A percentile compares a stretch with the other conserved stretches of the same genome.
Evolutionary conservation across 2,329 filamentous ascomycete species (phyloP).

Genomic region (Endothia cerciana): DNA sequence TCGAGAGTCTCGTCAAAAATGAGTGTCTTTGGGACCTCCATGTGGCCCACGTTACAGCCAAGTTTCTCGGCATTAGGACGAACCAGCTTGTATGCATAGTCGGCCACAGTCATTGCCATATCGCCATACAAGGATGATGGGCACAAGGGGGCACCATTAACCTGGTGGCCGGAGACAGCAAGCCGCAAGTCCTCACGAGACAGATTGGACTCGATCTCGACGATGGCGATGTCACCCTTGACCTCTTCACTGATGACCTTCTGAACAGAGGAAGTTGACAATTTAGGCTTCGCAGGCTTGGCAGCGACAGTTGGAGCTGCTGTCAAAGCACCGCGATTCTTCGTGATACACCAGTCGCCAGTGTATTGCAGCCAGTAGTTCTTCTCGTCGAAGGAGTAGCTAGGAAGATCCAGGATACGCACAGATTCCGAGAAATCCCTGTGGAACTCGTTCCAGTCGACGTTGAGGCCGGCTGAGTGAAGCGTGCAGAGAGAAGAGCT

Average conservation of each 20-base stretch:
- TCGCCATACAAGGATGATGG: conserved; percentile 60
- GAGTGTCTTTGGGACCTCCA: conserved; percentile 73
- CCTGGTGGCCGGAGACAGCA: conserved; percentile 66
- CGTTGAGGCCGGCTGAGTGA: conserved; percentile 62
- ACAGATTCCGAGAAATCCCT: conserved; percentile 47
- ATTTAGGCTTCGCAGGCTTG: conserved; percentile 54
- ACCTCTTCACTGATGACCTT: conserved; percentile 65
- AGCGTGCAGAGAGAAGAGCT: conserved; percentile 61
- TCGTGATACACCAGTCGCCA: conserved; percentile 73
- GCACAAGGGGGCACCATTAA: conserved; percentile 69
- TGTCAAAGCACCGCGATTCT: conserved; percentile 60
- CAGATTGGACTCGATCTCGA: conserved; percentile 70
- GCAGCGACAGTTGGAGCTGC: conserved; percentile 35
- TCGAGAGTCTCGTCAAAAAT: conserved; percentile 55
- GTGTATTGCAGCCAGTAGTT: conserved; percentile 69
- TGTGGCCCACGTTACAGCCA: conserved; percentile 66
- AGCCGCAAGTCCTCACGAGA: conserved; percentile 63
- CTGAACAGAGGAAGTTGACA: conserved; percentile 69
- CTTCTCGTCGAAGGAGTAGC: conserved; percentile 74
- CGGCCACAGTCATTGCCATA: conserved; percentile 58
- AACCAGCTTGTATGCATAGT: conserved; percentile 69
- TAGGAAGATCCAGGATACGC: conserved; percentile 64
- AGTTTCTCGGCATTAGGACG: conserved; percentile 59
- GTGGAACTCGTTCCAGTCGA: conserved; percentile 75
- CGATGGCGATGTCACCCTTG: conserved; percentile 59